Percentiles rank a stretch among this genome's conserved stretches.
phyloP scores from a whole-genome alignment of 306 rosid genomes.

The Medicago truncatula region MtrunA17r5.0-ANR NC_053048.1:34894501-34895000 shows the following conservation, averaged over 20 bases:
- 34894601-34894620: conserved; percentile 80
- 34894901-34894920: conserved; percentile 47
- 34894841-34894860: conserved; percentile 82
- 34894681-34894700: conserved; percentile 53
- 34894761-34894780: conserved; percentile 79
- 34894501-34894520: conserved; percentile 58
- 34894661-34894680: conserved; percentile 63
- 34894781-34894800: conserved; percentile 92
- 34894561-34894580: conserved; percentile 75
- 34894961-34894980: conserved; percentile 34
- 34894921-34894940: conserved; percentile 36
- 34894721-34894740: conserved; percentile 48
- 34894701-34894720: conserved; percentile 46
- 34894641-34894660: conserved; percentile 51
- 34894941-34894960: conserved; percentile 27
- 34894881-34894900: conserved; percentile 87
- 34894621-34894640: conserved; percentile 73
- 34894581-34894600: conserved; percentile 79
- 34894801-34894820: conserved; percentile 87
- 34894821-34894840: conserved; percentile 94
- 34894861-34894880: conserved; percentile 91
- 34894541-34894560: conserved; percentile 72
- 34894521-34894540: conserved; percentile 83
- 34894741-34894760: conserved; percentile 56
- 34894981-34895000: conserved; percentile 17